Conservation (phyloP, 108 stramenopile species). For the Discostella pseudostelligera region DNA sequence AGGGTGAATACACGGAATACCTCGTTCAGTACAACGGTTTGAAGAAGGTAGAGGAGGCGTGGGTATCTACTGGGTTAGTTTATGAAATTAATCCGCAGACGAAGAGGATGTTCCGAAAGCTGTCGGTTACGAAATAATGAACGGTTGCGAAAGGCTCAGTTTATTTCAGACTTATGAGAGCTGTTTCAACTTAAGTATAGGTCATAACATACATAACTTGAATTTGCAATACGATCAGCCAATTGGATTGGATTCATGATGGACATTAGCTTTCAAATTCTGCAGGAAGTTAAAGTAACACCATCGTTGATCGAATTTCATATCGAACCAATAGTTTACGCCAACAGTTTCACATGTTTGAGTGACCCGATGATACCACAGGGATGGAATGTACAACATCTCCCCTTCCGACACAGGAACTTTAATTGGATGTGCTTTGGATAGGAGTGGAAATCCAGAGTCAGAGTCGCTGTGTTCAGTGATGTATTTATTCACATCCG, state of each 20-base stretch:
- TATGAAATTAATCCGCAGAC: slow-evolving; percentile 59
- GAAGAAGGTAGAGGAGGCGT: slow-evolving; percentile 32
- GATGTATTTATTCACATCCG: slow-evolving; percentile 42
- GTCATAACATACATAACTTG: too few relatives aligned
- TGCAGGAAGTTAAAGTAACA: slow-evolving; percentile 77
- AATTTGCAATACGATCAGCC: too few relatives aligned
- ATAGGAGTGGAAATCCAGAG: slow-evolving; percentile 26
- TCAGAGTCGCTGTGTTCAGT: slow-evolving; percentile 8
- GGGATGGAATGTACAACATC: slow-evolving; percentile 88
- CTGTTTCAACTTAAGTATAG: too few relatives aligned
- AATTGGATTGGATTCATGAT: too few relatives aligned
- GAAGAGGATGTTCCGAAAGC: slow-evolving; percentile 42
- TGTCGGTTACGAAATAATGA: slow-evolving; percentile 17
- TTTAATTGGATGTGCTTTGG: slow-evolving; percentile 44
- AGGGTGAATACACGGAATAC: slow-evolving; percentile 52
- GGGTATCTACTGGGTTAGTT: slow-evolving; percentile 38
- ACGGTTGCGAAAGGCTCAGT: too few relatives aligned
- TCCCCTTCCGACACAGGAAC: slow-evolving; percentile 48
- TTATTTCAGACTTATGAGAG: too few relatives aligned
- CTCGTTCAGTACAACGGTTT: slow-evolving; percentile 45
- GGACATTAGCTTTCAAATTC: slow-evolving; percentile 41
- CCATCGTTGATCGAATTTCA: slow-evolving; percentile 89
- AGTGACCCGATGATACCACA: slow-evolving; percentile 95
- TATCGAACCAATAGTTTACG: slow-evolving; percentile 96
- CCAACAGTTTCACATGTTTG: slow-evolving; percentile 91